Evolutionary conservation across 208 protist genomes (phyloP).

Genomic region (Eutreptiella sp.): DNA sequence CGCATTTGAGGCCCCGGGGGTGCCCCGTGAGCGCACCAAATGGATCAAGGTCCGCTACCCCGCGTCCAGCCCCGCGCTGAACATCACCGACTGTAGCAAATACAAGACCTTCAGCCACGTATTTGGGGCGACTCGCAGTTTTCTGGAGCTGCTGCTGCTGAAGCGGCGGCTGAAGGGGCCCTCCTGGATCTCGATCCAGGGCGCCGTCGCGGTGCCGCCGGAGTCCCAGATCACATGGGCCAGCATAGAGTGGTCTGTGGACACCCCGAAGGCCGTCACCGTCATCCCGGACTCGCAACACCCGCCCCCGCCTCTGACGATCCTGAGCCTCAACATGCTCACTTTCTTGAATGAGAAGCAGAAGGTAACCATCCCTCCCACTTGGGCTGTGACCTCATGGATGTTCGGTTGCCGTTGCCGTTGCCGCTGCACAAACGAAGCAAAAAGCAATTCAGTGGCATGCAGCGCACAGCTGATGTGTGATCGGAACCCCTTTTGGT

Average conservation of each 20-base stretch:
- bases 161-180: slow-evolving; percentile 88
- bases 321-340: slow-evolving; percentile 77
- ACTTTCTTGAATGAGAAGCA: slow-evolving; percentile 64
- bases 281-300: background rate
- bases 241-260: slow-evolving; percentile 61
- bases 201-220: slow-evolving; percentile 29
- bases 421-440: too few relatives aligned
- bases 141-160: slow-evolving; percentile 85
- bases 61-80: slow-evolving; percentile 37
- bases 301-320: slow-evolving; percentile 65
- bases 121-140: slow-evolving; percentile 66
- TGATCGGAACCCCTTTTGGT: too few relatives aligned
- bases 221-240: slow-evolving; percentile 64
- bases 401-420: too few relatives aligned
- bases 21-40: slow-evolving; percentile 61
- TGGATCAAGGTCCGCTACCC: slow-evolving; percentile 82
- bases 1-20: slow-evolving; percentile 69
- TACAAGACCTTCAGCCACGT: slow-evolving; percentile 61
- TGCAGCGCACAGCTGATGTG: too few relatives aligned
- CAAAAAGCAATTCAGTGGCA: too few relatives aligned
- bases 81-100: slow-evolving; percentile 17
- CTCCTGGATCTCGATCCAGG: slow-evolving; percentile 64
- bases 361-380: too few relatives aligned
- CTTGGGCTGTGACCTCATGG: too few relatives aligned
- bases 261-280: slow-evolving; percentile 58